Evolutionary conservation across 495 filamentous ascomycete species (phyloP), one percentile per base, ranked within the genome.

Genomic region (Trichoderma gamsii): DNA sequence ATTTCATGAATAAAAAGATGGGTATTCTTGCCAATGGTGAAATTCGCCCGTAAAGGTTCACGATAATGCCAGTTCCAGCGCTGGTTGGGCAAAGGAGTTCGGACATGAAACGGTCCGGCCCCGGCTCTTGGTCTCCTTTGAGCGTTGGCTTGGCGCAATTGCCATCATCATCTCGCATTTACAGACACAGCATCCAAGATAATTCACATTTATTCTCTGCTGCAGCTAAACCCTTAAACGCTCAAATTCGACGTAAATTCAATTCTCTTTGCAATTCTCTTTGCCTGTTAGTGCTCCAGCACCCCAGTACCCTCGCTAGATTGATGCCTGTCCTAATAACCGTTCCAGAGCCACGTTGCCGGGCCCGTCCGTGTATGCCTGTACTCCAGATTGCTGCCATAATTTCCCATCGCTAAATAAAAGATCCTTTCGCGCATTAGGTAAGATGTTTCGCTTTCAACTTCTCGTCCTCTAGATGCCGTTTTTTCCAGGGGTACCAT

Each of bases 261-360:
- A 23, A 52, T 29, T 29, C 4, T 4, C 29, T 1, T 29, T 29
- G 29, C 4, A 35, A 6, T 35, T 35, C 32, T 6, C 32, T 3
- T 35, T 35, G 32, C 49, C 44, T 52, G 49, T 52, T 52, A 52
- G 49, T 52, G 49, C 49, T 52, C 49, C 16, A 52, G n/a, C 25
- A 11, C n/a, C 49, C 49, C 16, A 52, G n/a, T 52, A 11, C n/a
- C 49, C 21, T 23, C 25, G n/a, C 21, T 23, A 5, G 9, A 21
- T 23, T 11, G 35, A 38, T 3, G 18, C 21, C n/a, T 52, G 21
- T 52, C 8, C 49, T 52, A 23, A 52, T 38, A 38, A 38, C 35
- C 49, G 25, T 52, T 1, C 18, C 11, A 11, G 25, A 52, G 49
- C 49, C 49, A 52, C 49, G 49, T 52, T 52, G 49, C 43, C 43